These are phyloP conservation scores for Verticillium isaacii DNA, from an alignment of 2,329 filamentous ascomycete species.

Conservation along the genomic window DNA sequence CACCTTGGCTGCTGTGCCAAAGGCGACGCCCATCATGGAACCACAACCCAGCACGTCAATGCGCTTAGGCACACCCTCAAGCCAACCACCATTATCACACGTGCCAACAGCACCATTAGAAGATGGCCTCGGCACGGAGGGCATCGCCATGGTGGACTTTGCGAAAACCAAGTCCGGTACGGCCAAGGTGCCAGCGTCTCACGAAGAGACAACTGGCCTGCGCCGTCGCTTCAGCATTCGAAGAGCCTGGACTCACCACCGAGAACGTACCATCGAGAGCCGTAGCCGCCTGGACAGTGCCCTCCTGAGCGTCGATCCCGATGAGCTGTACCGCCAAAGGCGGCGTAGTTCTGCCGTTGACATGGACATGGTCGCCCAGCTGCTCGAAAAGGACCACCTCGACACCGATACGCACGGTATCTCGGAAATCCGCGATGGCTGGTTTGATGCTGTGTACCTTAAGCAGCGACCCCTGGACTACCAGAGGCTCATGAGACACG, in stretches of 20 bases:
- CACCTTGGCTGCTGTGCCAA: background rate
- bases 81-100: background rate
- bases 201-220: background rate
- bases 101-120: background rate
- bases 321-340: background rate
- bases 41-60: background rate
- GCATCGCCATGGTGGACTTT: background rate
- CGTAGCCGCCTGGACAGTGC: background rate
- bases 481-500: constrained; percentile 33
- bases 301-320: background rate
- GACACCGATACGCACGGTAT: constrained; percentile 37
- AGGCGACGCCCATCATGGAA: background rate
- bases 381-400: constrained; percentile 27
- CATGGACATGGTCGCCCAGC: constrained; percentile 26
- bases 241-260: background rate
- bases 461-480: constrained; percentile 32
- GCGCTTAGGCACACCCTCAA: background rate
- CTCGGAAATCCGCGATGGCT: constrained; percentile 37
- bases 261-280: background rate
- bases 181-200: background rate
- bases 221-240: background rate
- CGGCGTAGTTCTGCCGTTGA: background rate
- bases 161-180: background rate
- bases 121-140: background rate
- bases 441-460: constrained; percentile 44